Evolutionary conservation across 305 asterid species (phyloP), one percentile per base, ranked within the genome.

Genomic region (Withania somnifera): DNA sequence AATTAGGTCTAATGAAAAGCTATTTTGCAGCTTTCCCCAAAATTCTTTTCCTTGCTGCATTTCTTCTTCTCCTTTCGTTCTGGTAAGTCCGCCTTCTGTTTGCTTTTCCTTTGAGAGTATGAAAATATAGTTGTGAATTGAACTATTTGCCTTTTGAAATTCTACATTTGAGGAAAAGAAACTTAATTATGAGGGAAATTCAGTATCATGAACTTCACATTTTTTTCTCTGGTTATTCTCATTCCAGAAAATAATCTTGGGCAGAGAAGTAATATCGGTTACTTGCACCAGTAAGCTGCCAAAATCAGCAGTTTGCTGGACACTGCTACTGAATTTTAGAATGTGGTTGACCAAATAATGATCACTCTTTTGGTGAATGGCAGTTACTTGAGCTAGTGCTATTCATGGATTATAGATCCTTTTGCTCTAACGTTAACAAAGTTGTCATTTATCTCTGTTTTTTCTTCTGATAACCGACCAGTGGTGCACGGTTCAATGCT

Each of bases 1-100:
- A 61, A 75, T 73, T 67, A 42, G 54, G 53, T 54, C 85, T 86
- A 78, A 50, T 57, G 73, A 69, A 22, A 71, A 82, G 51, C 54
- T 84, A 38, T 84, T 83, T 88, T 91, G 91, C 98, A 95, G 97
- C 97, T 86, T 86, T 85, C 86, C 97, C 99, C 77, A 89, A 89
- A 86, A 92, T 95, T 83, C 89, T 94, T 60, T 89, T 89, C 81
- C 81, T 95, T 87, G 92, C 96, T 51, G 96, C 97, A 82, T 95
- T 92, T 90, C 94, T 95, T 86, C 91, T 95, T 57, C 97, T 94
- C 81, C 91, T 95, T 80, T 95, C 99, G 75, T 94, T 89, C 92
- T 95, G 99, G 99, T 95, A 84, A 88, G 95, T 81, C 85, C 6
- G 11, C 78, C 82, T 71, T 11, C 56, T 77, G 67, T 71, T 79